These are phyloP conservation scores for Thalassiosira mediterranea DNA, from an alignment of 352 stramenopile genomes.

Conservation along the genomic window DNA sequence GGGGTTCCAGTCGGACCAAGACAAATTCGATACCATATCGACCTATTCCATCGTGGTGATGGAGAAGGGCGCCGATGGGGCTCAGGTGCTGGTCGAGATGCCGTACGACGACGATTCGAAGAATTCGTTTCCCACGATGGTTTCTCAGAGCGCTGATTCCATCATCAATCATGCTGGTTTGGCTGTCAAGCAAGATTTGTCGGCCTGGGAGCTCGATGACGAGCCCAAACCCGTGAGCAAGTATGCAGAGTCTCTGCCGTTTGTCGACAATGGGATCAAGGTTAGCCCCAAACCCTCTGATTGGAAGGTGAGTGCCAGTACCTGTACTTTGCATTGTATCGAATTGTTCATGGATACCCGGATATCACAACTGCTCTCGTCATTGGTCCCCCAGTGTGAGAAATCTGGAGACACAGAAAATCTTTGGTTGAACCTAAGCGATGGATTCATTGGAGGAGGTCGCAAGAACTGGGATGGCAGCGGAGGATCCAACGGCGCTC, in stretches of 20 bases:
- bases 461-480: constrained; percentile 96
- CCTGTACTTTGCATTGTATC: too few species aligned
- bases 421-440: constrained; percentile 98
- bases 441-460: constrained; percentile 85
- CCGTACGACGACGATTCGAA: constrained; percentile 68
- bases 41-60: constrained; percentile 87
- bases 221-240: constrained; percentile 85
- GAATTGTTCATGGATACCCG: neutral
- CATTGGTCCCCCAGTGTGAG: constrained; percentile 75
- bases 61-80: constrained; percentile 30
- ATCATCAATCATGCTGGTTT: constrained; percentile 83
- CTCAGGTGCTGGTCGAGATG: constrained; percentile 55
- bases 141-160: constrained; percentile 77
- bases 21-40: constrained; percentile 89
- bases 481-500: constrained; percentile 93
- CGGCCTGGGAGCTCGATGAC: constrained; percentile 84
- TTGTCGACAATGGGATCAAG: constrained; percentile 85
- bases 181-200: constrained; percentile 76
- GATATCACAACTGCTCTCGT: neutral
- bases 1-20: constrained; percentile 92
- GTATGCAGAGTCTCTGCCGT: constrained; percentile 82
- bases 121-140: constrained; percentile 61
- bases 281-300: constrained; percentile 74
- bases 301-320: constrained; percentile 61
- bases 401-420: constrained; percentile 96